Base-by-base conservation (phyloP, 2,329 filamentous ascomycete species). In the Madurella mycetomatis region DNA sequence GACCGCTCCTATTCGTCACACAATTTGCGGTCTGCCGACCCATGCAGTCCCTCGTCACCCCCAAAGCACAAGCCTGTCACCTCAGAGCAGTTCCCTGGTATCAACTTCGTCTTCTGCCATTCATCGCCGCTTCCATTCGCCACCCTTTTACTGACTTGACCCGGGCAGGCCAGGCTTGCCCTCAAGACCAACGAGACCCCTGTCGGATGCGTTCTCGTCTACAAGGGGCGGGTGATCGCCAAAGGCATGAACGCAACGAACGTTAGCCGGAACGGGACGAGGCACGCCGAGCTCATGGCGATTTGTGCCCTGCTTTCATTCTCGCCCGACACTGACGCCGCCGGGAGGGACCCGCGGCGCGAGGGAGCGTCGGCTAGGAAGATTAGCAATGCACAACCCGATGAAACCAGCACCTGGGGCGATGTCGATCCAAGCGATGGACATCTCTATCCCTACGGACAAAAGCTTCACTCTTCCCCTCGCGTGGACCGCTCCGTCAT, bases 171-270 rank as follows among this genome's bases (percentile, higher is more conserved):
- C 55, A 86, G 92, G 65, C 82, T 90, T 61, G 94, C 95, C 18
- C 82, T 99, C 47, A 76, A 77, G 62, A 88, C 83, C 58, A 92
- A 95, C 64, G 94, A 99, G 74, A 97, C 95, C 1, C 94, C 94
- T 1, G 94, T 99, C 17, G 95, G 94, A 47, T 99, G 94, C 71
- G 91, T 99, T 32, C 85, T 99, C 50, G 92, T 97, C 18, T 82
- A 91, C 67, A 73, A 89, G 30, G 86, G 84, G 60, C 78, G 83
- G 62, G 80, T 96, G 60, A 91, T 99, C 61, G 92, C 90, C 41
- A 82, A 81, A 59, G 94, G 94, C 58, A 96, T 96, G 88, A 99
- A 99, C 66, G 94, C 95, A 60, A 99, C 94, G 50, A 99, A 96
- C 66, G 80, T 88, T 62, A 94, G 88, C 25, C 84, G 92, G 46